phyloP scores from a whole-genome alignment of 306 rosid genomes.

The Canavalia ensiformis region DNA sequence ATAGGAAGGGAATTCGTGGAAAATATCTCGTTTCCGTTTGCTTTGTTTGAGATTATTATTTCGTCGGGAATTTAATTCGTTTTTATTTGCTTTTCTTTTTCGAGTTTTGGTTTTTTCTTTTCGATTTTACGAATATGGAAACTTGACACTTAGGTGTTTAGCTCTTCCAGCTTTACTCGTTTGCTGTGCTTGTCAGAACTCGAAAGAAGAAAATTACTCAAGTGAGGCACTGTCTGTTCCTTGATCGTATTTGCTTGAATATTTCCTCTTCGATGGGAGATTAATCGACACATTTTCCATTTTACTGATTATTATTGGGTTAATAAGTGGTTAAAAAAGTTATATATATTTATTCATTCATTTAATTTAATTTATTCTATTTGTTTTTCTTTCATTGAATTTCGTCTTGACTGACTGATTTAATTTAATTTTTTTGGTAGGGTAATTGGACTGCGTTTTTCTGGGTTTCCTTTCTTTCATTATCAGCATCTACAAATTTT shows the following conservation, averaged over 20 bases:
- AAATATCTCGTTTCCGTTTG: conserved; percentile 17
- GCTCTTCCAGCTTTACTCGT: neutral
- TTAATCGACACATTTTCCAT: neutral
- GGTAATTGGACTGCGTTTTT: conserved; percentile 42
- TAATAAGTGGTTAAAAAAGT: neutral
- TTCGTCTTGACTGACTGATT: too few species aligned
- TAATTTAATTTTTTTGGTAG: conserved; percentile 48
- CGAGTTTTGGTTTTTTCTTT: neutral
- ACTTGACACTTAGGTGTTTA: conserved; percentile 3
- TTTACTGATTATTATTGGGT: conserved; percentile 8
- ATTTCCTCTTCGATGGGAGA: conserved; percentile 30
- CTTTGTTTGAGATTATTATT: conserved; percentile 19
- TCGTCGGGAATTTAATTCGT: neutral
- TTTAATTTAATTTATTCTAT: neutral
- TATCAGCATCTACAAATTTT: neutral
- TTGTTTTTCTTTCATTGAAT: too few species aligned
- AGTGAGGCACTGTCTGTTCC: neutral
- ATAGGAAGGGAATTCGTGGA: conserved; percentile 5
- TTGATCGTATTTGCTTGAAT: neutral
- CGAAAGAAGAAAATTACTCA: neutral
- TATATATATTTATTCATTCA: neutral
- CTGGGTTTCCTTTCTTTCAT: conserved; percentile 29
- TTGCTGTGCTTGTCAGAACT: neutral
- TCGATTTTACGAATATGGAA: conserved; percentile 1
- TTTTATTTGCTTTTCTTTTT: neutral